Percentiles rank a stretch among this genome's conserved stretches.
These are phyloP conservation scores for Trichoderma sp. DNA, from an alignment of 2,329 filamentous ascomycete species.

Conservation along the genomic window DNA sequence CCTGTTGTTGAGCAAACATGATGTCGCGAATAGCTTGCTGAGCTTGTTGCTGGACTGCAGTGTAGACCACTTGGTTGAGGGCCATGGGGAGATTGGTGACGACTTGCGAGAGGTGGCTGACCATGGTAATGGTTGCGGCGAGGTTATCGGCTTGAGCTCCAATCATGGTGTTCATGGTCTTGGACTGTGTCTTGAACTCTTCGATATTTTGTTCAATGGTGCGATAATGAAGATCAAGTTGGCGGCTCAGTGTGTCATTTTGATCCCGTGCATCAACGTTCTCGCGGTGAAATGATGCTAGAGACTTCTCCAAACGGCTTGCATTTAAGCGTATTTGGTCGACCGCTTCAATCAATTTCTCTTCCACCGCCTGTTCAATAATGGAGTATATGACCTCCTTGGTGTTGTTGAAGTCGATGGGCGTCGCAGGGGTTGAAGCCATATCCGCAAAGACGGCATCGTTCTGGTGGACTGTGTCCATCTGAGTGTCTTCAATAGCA, in stretches of 20 bases:
- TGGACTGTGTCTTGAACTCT: constrained; percentile 26
- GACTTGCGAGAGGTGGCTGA: constrained; percentile 33
- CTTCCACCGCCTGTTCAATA: constrained; percentile 37
- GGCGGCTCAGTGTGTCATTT: constrained; percentile 32
- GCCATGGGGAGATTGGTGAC: constrained; percentile 32
- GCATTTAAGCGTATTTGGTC: constrained; percentile 36
- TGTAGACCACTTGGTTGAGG: constrained; percentile 33
- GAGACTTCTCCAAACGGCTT: constrained; percentile 26
- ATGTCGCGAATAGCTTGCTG: constrained; percentile 29
- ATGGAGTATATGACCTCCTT: constrained; percentile 35
- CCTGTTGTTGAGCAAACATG: constrained; percentile 30
- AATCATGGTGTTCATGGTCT: constrained; percentile 29
- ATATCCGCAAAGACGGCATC: too few species aligned
- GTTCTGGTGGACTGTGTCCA: neutral
- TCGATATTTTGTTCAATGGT: constrained; percentile 30
- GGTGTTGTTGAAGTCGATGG: constrained; percentile 21
- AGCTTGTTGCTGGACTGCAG: constrained; percentile 32
- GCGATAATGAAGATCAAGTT: constrained; percentile 33
- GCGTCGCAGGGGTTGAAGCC: too few species aligned
- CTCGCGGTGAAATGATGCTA: constrained; percentile 26
- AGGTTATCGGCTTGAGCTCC: constrained; percentile 33
- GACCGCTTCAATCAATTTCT: constrained; percentile 38
- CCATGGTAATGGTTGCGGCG: constrained; percentile 26
- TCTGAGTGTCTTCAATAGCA: neutral
- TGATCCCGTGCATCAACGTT: constrained; percentile 31